Evolutionary conservation across 2,329 filamentous ascomycete genomes (phyloP).

Genomic region (Ceratocystis ficicola): DNA sequence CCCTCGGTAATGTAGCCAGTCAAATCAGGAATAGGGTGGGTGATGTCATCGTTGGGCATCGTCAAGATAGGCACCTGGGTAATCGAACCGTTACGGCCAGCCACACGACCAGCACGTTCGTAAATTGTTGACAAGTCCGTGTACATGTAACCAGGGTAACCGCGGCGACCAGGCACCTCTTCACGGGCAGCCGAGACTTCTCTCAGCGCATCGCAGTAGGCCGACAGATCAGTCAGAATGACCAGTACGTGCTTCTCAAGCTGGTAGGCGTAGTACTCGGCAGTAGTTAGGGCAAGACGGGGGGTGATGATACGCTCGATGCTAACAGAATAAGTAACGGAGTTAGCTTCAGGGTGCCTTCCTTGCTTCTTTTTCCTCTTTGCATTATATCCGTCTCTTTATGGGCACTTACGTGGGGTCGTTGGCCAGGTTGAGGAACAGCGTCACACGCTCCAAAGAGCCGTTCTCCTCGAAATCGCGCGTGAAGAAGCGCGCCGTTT

Average conservation of each 20-base stretch:
- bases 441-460: slow-evolving; percentile 88
- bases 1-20: slow-evolving; percentile 99
- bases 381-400: background rate
- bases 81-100: slow-evolving; percentile 94
- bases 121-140: slow-evolving; percentile 99
- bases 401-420: slow-evolving; percentile 72
- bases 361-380: background rate
- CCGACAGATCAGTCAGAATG: slow-evolving; percentile 93
- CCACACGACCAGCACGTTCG: slow-evolving; percentile 94
- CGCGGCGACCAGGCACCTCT: slow-evolving; percentile 97
- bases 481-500: slow-evolving; percentile 96
- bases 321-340: slow-evolving; percentile 33
- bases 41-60: slow-evolving; percentile 99
- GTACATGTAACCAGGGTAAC: slow-evolving; percentile 99
- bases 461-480: slow-evolving; percentile 98
- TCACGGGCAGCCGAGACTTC: slow-evolving; percentile 96
- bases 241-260: slow-evolving; percentile 99
- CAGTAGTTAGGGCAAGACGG: slow-evolving; percentile 92
- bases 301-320: slow-evolving; percentile 99
- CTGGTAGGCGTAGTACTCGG: slow-evolving; percentile 99
- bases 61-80: slow-evolving; percentile 98
- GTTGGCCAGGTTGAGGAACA: slow-evolving; percentile 98
- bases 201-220: slow-evolving; percentile 97
- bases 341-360: background rate
- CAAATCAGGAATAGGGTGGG: slow-evolving; percentile 95